phyloP scores from a whole-genome alignment of 2,329 filamentous ascomycete species.

The Trichoderma simmonsii region DNA sequence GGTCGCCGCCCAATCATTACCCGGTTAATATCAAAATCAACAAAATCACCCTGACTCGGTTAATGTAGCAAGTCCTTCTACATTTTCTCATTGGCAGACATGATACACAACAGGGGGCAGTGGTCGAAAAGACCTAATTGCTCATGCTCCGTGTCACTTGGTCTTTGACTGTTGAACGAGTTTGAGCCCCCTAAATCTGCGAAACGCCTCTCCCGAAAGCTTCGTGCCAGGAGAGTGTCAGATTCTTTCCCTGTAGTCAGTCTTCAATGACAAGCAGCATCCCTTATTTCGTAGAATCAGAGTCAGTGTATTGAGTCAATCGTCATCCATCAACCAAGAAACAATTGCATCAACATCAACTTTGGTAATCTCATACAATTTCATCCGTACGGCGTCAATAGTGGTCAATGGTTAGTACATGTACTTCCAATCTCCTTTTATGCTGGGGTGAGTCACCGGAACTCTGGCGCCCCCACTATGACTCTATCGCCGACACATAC shows the following conservation, averaged over 20 bases:
- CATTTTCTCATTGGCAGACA: neutral
- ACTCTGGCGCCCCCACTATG: neutral
- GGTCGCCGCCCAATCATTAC: neutral
- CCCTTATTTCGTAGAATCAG: neutral
- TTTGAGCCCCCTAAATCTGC: neutral
- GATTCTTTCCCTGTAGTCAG: neutral
- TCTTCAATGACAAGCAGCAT: neutral
- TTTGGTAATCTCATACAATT: too few relatives aligned
- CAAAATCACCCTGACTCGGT: neutral
- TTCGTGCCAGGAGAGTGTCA: neutral
- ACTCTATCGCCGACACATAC: neutral
- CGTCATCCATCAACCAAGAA: neutral
- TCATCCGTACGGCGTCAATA: neutral
- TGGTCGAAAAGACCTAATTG: neutral
- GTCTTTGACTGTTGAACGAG: neutral
- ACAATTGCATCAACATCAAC: too few relatives aligned
- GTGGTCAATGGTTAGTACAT: neutral
- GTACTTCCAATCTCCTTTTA: neutral
- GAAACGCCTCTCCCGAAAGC: neutral
- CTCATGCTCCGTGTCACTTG: neutral
- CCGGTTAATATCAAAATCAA: neutral
- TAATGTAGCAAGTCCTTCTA: neutral
- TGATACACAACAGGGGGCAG: neutral
- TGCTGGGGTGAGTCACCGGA: slow-evolving; percentile 6
- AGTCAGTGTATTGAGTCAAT: neutral